Evolutionary conservation across 352 stramenopile genomes (phyloP).

Genomic region (Globisporangium uncinulatum): DNA sequence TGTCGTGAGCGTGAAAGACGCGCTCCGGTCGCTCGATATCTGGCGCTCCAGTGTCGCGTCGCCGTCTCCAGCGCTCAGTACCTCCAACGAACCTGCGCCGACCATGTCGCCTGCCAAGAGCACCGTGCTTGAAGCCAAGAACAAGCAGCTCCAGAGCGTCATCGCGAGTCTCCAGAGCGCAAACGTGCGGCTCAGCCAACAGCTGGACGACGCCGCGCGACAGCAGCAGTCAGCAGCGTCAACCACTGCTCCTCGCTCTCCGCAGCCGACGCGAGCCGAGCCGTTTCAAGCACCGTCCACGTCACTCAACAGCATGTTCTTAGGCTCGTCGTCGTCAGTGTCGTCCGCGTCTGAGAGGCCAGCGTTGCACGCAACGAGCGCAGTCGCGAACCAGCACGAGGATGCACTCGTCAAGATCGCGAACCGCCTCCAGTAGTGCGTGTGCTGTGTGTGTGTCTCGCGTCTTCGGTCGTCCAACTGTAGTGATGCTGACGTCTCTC

Average conservation of each 20-base stretch:
- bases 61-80: no score
- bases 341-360: not conserved
- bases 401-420: constrained; percentile 41
- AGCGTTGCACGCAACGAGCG: constrained; percentile 18
- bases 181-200: constrained; percentile 37
- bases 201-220: constrained; percentile 14
- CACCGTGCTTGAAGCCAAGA: constrained; percentile 31
- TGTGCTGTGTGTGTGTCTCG: constrained; percentile 1
- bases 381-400: constrained; percentile 21
- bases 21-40: constrained; percentile 48
- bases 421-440: constrained; percentile 45
- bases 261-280: not conserved
- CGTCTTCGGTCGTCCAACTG: not conserved
- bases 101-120: constrained; percentile 5
- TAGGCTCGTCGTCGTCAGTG: not conserved
- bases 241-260: constrained; percentile 1
- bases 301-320: not conserved
- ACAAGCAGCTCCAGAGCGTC: constrained; percentile 31
- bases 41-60: constrained; percentile 22
- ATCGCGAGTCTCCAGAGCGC: constrained; percentile 37
- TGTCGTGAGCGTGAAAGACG: constrained; percentile 49
- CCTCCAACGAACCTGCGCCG: no score
- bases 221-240: not conserved
- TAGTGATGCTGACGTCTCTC: no score
- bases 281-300: not conserved